phyloP scores from a whole-genome alignment of 2,329 filamentous ascomycete species.

The Aspergillus sp. region DNA sequence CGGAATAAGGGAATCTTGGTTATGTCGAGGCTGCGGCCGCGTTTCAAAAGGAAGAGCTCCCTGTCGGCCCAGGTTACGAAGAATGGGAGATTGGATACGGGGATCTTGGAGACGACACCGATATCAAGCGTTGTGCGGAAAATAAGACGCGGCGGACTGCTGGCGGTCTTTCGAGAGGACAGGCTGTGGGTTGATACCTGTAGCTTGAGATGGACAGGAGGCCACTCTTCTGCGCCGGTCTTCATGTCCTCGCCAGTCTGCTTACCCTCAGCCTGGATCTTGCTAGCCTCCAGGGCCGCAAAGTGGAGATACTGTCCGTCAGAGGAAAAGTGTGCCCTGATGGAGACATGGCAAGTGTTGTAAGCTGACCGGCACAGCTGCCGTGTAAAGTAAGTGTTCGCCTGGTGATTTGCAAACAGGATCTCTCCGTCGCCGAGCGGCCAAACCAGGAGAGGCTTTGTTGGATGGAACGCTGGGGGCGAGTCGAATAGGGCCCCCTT shows the following conservation, averaged over 20 bases:
- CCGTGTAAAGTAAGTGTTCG: slow-evolving; percentile 3
- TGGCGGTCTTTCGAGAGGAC: slow-evolving; percentile 2
- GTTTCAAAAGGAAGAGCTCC: background rate
- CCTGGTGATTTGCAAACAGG: slow-evolving; percentile 2
- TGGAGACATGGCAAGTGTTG: background rate
- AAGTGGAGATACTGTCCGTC: slow-evolving; percentile 4
- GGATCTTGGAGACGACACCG: background rate
- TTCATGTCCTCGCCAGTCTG: too few species aligned
- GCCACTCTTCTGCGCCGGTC: background rate
- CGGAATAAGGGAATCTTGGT: background rate
- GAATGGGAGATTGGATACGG: slow-evolving; percentile 2
- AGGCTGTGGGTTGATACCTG: slow-evolving; percentile 4
- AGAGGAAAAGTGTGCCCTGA: background rate
- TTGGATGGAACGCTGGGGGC: slow-evolving; percentile 1
- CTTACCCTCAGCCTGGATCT: background rate
- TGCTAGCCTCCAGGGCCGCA: background rate
- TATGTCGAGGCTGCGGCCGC: background rate
- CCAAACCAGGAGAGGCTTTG: slow-evolving; percentile 1
- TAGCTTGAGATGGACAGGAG: background rate
- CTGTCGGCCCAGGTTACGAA: slow-evolving; percentile 2
- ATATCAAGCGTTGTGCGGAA: slow-evolving; percentile 1
- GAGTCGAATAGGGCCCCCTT: background rate
- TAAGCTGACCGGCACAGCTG: background rate
- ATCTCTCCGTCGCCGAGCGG: background rate
- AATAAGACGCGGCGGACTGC: background rate